A percentile compares a stretch with the other conserved stretches of the same genome.
Evolutionary conservation across 257 asterid species (phyloP).

Genomic region (Przewalskia tangutica): DNA sequence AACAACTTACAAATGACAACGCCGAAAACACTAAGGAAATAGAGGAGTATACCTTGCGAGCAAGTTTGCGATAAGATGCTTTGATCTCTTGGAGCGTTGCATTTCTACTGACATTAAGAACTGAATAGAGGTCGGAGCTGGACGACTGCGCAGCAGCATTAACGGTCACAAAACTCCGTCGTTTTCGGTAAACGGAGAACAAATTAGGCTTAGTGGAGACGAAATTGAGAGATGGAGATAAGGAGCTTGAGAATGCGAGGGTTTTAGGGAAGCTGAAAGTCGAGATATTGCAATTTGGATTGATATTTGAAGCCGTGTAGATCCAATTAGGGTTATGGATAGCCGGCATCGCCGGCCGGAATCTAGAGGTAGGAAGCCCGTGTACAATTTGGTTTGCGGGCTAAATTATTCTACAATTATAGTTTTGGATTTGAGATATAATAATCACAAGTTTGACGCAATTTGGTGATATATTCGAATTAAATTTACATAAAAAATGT

Average conservation of each 20-base stretch:
- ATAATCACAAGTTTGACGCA: too few species aligned
- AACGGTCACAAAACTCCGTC: slow-evolving; percentile 39
- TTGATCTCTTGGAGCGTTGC: slow-evolving; percentile 81
- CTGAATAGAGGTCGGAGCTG: slow-evolving; percentile 58
- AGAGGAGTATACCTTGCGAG: slow-evolving; percentile 58
- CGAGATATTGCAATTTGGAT: background rate
- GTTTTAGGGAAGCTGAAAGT: slow-evolving; percentile 5
- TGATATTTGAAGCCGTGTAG: background rate
- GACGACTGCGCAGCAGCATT: slow-evolving; percentile 25
- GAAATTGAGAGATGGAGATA: background rate
- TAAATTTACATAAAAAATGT: too few species aligned
- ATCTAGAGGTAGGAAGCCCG: too few species aligned
- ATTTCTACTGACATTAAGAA: slow-evolving; percentile 63
- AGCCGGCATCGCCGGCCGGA: background rate
- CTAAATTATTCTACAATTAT: too few species aligned
- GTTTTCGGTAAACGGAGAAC: slow-evolving; percentile 8
- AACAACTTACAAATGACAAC: too few species aligned
- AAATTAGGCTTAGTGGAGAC: slow-evolving; percentile 10
- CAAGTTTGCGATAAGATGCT: slow-evolving; percentile 84
- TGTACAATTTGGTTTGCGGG: background rate
- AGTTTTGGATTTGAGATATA: too few species aligned
- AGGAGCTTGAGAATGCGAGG: slow-evolving; percentile 8
- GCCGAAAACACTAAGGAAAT: background rate
- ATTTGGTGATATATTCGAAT: too few species aligned
- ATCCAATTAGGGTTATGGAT: background rate